Conservation (phyloP, 345 rosid species). For the Eutrema yunnanense region DNA sequence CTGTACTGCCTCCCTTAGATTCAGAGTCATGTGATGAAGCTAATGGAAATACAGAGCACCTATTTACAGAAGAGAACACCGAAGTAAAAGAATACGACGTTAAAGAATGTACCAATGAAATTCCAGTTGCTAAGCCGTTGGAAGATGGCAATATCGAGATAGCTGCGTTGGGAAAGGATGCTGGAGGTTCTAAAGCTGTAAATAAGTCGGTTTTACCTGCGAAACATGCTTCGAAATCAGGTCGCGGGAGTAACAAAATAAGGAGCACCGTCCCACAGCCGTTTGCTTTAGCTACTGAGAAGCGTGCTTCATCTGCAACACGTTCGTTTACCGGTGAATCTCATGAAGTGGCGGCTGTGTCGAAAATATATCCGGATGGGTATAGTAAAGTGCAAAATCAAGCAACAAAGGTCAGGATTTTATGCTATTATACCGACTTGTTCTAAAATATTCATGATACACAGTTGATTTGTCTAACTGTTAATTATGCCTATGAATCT, state of each 20-base stretch:
- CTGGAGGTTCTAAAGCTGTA: slow-evolving; percentile 10
- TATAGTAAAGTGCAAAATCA: slow-evolving; percentile 10
- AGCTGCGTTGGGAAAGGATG: slow-evolving; percentile 11
- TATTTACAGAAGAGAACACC: slow-evolving; percentile 42
- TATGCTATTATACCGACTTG: not conserved
- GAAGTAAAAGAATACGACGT: slow-evolving; percentile 71
- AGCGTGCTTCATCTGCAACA: slow-evolving; percentile 67
- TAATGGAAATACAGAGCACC: slow-evolving; percentile 40
- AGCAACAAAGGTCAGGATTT: slow-evolving; percentile 15
- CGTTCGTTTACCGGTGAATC: slow-evolving; percentile 41
- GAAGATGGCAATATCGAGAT: slow-evolving; percentile 28
- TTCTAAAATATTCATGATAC: too few relatives aligned
- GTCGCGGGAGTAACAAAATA: slow-evolving; percentile 39
- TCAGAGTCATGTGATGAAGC: slow-evolving; percentile 41
- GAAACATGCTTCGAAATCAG: slow-evolving; percentile 43
- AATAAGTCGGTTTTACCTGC: slow-evolving; percentile 27
- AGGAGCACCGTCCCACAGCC: slow-evolving; percentile 86
- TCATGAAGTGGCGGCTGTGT: slow-evolving; percentile 21
- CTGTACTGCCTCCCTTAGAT: slow-evolving; percentile 32
- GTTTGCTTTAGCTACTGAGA: slow-evolving; percentile 78
- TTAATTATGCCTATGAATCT: not conserved
- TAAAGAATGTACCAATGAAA: slow-evolving; percentile 73
- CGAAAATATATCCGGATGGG: slow-evolving; percentile 16
- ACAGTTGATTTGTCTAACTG: not conserved
- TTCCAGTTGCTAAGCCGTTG: slow-evolving; percentile 34